These are phyloP conservation scores for Xylaria sp. DNA, from an alignment of 2,329 filamentous ascomycete species.

Conservation along the genomic window DNA sequence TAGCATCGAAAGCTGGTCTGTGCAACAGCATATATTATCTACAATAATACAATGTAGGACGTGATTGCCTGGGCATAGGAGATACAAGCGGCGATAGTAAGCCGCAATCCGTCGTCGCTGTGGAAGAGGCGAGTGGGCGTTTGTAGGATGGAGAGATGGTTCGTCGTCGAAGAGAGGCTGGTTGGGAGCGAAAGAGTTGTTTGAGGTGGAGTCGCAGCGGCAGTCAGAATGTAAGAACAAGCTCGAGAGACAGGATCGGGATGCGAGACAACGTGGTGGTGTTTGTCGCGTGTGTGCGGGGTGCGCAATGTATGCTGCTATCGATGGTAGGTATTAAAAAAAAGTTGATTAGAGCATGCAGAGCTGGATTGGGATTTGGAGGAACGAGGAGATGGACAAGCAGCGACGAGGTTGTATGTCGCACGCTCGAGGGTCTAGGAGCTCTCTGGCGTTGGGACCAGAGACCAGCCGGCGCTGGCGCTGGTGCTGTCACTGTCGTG, in stretches of 20 bases:
- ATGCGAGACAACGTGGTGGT: conserved; percentile 13
- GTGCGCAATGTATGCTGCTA: conserved; percentile 13
- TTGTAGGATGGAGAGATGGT: neutral
- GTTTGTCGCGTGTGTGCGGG: conserved; percentile 28
- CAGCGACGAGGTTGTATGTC: conserved; percentile 3
- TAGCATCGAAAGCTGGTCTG: conserved; percentile 48
- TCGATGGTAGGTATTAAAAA: conserved; percentile 10
- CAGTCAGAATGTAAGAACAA: conserved; percentile 5
- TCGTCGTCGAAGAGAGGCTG: conserved; percentile 13
- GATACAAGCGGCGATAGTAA: neutral
- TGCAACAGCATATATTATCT: conserved; percentile 29
- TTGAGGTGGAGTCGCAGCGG: conserved; percentile 22
- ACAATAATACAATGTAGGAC: conserved; percentile 24
- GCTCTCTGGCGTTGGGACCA: neutral
- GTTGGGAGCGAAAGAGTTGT: conserved; percentile 8
- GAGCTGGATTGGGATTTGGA: conserved; percentile 8
- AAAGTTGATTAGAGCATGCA: neutral
- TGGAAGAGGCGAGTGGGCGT: neutral
- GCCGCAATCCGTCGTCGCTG: neutral
- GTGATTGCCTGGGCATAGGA: conserved; percentile 18
- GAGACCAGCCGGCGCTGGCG: neutral
- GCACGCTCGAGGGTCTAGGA: conserved; percentile 4
- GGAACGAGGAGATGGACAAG: conserved; percentile 11
- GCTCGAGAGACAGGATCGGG: conserved; percentile 1
- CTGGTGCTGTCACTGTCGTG: conserved; percentile 3